These are phyloP conservation scores for Cicer cuneatum DNA, from an alignment of 306 rosid genomes.

Conservation along the genomic window DNA sequence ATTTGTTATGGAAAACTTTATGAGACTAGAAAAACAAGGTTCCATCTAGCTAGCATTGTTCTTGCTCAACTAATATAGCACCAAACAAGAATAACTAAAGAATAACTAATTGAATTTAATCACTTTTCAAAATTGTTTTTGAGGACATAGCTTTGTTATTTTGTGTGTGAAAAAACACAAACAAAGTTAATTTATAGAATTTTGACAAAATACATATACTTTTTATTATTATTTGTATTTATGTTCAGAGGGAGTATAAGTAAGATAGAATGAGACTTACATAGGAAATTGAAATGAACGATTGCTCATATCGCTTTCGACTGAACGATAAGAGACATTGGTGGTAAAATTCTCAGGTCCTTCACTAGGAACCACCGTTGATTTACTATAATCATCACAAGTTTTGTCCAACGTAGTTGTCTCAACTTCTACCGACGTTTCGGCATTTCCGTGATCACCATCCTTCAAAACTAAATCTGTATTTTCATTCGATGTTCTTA, in stretches of 20 bases:
- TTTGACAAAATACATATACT: slow-evolving; percentile 15
- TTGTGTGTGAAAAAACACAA: background rate
- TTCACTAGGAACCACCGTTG: background rate
- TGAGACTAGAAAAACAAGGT: background rate
- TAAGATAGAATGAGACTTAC: slow-evolving; percentile 48
- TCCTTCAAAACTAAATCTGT: background rate
- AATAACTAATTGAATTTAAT: slow-evolving; percentile 14
- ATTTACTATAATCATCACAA: slow-evolving; percentile 1
- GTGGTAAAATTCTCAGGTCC: slow-evolving; percentile 16
- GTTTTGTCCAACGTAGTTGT: background rate
- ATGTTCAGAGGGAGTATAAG: background rate
- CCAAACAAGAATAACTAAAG: slow-evolving; percentile 2
- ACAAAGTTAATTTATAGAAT: background rate
- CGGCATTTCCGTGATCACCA: slow-evolving; percentile 11
- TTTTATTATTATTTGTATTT: too few species aligned
- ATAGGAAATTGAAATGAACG: slow-evolving; percentile 69
- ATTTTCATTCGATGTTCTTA: background rate
- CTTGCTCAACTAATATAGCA: slow-evolving; percentile 1
- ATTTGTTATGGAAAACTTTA: background rate
- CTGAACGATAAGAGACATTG: slow-evolving; percentile 35
- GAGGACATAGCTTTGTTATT: slow-evolving; percentile 1
- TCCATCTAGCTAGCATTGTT: background rate
- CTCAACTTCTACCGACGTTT: slow-evolving; percentile 12
- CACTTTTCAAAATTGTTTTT: background rate
- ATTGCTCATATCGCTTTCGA: slow-evolving; percentile 48